Percentiles rank a stretch among this genome's conserved stretches.
Evolutionary conservation across 2,329 filamentous ascomycete genomes (phyloP).

Genomic region (Colletotrichum sp.): DNA sequence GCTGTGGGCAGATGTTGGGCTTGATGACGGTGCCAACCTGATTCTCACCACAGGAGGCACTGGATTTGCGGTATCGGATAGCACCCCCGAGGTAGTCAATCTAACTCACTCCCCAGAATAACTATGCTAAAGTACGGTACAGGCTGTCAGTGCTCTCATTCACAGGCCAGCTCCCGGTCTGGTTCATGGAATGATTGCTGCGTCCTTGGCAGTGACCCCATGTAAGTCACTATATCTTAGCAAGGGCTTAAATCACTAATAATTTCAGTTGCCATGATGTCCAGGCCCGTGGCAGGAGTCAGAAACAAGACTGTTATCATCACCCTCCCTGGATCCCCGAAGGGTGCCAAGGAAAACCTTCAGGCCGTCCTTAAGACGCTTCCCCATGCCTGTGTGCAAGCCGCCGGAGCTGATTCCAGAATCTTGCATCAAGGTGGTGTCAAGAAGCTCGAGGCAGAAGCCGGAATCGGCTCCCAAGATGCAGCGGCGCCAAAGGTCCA

Average conservation of each 20-base stretch:
- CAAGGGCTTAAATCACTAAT: conserved; percentile 23
- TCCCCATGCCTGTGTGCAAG: conserved; percentile 93
- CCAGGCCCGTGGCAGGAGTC: conserved; percentile 88
- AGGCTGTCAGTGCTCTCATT: conserved; percentile 81
- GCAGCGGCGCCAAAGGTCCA: conserved; percentile 33
- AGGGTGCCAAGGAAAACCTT: conserved; percentile 93
- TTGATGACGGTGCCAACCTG: conserved; percentile 67
- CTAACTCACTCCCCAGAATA: neutral
- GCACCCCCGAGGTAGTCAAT: conserved; percentile 78
- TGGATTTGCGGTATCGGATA: conserved; percentile 85
- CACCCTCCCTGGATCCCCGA: conserved; percentile 92
- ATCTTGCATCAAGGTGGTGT: conserved; percentile 80
- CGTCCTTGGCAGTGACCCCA: conserved; percentile 85
- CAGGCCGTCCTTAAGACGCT: conserved; percentile 87
- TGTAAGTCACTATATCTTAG: conserved; percentile 64
- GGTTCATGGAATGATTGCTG: conserved; percentile 92
- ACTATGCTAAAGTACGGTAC: neutral
- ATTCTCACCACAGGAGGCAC: conserved; percentile 92
- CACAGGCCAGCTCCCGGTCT: conserved; percentile 88
- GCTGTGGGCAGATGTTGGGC: conserved; percentile 72
- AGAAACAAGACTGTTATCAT: conserved; percentile 82
- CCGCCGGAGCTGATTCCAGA: conserved; percentile 82
- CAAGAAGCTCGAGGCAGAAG: conserved; percentile 83
- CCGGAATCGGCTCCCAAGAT: conserved; percentile 58
- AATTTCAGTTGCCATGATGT: conserved; percentile 88